A percentile compares a stretch with the other conserved stretches of the same genome.
Evolutionary conservation across 331 rosid species (phyloP).

Genomic region (Malus hybrid): DNA sequence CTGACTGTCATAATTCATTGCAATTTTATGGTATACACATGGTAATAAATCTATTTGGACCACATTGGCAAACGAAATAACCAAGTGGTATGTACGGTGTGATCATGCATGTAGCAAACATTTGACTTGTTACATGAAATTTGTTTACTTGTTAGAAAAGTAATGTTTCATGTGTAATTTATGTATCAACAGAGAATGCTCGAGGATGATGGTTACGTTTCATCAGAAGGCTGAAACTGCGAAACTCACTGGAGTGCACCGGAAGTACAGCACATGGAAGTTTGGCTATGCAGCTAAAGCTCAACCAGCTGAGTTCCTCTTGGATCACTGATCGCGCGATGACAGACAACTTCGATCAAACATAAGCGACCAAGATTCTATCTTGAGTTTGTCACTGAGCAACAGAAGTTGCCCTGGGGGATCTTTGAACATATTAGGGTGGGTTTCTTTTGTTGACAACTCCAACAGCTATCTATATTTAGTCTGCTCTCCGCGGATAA

Average conservation of each 20-base stretch:
- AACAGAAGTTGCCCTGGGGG: slow-evolving; percentile 27
- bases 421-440: background rate
- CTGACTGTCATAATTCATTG: background rate
- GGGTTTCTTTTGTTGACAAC: slow-evolving; percentile 13
- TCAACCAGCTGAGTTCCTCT: slow-evolving; percentile 50
- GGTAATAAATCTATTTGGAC: background rate
- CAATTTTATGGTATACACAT: background rate
- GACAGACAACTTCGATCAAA: background rate
- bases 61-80: background rate
- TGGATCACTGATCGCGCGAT: background rate
- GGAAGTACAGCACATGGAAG: slow-evolving; percentile 61
- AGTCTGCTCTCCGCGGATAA: slow-evolving; percentile 2
- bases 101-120: background rate
- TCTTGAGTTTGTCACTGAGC: slow-evolving; percentile 10
- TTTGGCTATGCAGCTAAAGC: slow-evolving; percentile 58
- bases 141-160: background rate
- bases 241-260: slow-evolving; percentile 58
- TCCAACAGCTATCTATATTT: background rate
- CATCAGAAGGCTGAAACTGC: slow-evolving; percentile 73
- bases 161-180: background rate
- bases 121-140: background rate
- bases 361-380: background rate
- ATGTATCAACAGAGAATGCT: slow-evolving; percentile 50
- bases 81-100: no score
- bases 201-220: slow-evolving; percentile 61